phyloP scores from a whole-genome alignment of 139 green algal species.

The Volvox reticuliferus region DNA sequence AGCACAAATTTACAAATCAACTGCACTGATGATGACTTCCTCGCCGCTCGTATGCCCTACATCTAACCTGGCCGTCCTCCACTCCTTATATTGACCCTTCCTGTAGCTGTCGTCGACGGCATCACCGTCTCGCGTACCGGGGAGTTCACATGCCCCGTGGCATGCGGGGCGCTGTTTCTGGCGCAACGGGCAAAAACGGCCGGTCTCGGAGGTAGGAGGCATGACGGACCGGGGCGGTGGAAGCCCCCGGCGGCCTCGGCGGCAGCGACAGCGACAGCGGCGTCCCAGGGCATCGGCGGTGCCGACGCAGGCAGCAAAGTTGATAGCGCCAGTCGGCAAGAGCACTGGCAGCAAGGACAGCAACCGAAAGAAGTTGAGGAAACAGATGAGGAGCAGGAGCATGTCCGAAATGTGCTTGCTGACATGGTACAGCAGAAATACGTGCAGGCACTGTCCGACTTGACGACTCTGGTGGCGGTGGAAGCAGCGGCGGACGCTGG shows the following conservation, averaged over 20 bases:
- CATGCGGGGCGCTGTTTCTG: constrained; percentile 21
- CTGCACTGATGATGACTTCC: no score
- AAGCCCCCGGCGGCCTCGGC: background rate
- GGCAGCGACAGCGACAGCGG: background rate
- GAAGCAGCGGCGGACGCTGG: constrained; percentile 17
- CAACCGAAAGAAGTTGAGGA: background rate
- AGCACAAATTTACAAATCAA: no score
- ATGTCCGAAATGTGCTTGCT: background rate
- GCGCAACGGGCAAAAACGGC: background rate
- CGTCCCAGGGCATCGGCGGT: background rate
- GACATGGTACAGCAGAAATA: constrained; percentile 33
- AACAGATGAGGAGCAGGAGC: background rate
- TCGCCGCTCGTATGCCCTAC: no score
- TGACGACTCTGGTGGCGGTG: constrained; percentile 15
- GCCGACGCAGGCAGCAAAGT: background rate
- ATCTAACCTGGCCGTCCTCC: no score
- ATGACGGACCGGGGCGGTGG: background rate
- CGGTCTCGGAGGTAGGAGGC: background rate
- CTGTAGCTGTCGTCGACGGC: constrained; percentile 20
- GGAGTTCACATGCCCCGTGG: constrained; percentile 46
- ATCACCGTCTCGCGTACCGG: constrained; percentile 27
- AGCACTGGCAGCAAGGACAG: background rate
- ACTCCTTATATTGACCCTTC: no score
- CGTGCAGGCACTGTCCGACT: constrained; percentile 11
- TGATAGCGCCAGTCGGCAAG: no score